Percentiles rank a stretch among this genome's conserved stretches.
phyloP scores from a whole-genome alignment of 1,284 basidiomycete genomes.

The Puccinia polysora region DNA sequence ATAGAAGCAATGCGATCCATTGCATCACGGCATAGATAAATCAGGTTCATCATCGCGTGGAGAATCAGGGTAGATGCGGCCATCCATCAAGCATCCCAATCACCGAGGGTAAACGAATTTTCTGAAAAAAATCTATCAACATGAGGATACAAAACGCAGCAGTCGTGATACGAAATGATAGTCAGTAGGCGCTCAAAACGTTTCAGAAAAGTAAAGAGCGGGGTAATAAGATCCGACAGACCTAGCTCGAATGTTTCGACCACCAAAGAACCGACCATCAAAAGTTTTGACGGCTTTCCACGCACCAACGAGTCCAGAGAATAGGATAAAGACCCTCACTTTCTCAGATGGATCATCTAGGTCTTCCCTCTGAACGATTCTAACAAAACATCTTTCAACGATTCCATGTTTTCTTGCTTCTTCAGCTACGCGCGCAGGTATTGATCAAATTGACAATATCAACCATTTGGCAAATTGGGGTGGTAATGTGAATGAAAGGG shows the following conservation, averaged over 20 bases:
- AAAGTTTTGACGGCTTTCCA: constrained; percentile 89
- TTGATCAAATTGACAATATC: no score
- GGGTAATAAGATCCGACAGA: constrained; percentile 42
- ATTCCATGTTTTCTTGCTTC: constrained; percentile 69
- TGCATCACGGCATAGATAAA: no score
- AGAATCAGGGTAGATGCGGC: no score
- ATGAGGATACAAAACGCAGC: background rate
- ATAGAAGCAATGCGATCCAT: no score
- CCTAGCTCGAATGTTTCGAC: constrained; percentile 62
- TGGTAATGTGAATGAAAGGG: background rate
- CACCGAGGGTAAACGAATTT: constrained; percentile 35
- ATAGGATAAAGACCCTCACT: constrained; percentile 55
- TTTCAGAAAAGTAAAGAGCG: background rate
- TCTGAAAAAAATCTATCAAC: constrained; percentile 43
- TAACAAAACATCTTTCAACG: constrained; percentile 48
- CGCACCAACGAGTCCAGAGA: constrained; percentile 80
- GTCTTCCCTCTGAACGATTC: constrained; percentile 42
- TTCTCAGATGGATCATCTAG: constrained; percentile 29
- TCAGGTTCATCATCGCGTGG: no score
- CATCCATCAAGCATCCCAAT: constrained; percentile 44
- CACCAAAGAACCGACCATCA: constrained; percentile 84
- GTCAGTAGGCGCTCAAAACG: background rate
- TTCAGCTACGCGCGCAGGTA: no score
- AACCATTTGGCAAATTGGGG: background rate
- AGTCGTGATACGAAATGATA: background rate